Evolutionary conservation across 495 filamentous ascomycete genomes (phyloP).

Genomic region (Trichodelitschia bisporula): DNA sequence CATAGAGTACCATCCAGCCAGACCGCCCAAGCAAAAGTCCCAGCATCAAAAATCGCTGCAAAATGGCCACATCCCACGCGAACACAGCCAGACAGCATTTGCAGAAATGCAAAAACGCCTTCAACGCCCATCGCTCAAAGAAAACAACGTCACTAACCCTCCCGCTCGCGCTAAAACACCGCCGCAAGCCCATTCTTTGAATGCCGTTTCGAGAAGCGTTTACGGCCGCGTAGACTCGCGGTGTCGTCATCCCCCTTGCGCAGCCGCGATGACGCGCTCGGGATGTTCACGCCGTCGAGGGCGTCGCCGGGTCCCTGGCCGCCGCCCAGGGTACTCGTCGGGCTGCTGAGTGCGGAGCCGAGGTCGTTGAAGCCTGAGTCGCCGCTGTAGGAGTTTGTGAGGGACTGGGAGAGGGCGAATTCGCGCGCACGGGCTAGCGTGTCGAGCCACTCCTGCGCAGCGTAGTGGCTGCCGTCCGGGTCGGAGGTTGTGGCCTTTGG

Average conservation of each 20-base stretch:
- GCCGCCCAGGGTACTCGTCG: slow-evolving; percentile 42
- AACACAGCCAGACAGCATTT: too few relatives aligned
- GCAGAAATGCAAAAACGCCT: too few relatives aligned
- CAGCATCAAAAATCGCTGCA: too few relatives aligned
- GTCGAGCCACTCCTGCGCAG: slow-evolving; percentile 71
- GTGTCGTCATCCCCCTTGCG: slow-evolving; percentile 14
- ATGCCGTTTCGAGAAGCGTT: slow-evolving; percentile 73
- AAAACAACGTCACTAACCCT: too few relatives aligned
- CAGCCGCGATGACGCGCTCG: slow-evolving; percentile 1
- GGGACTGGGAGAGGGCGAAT: slow-evolving; percentile 46
- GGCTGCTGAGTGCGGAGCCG: slow-evolving; percentile 46
- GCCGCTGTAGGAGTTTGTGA: slow-evolving; percentile 36
- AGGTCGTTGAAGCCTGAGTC: slow-evolving; percentile 51
- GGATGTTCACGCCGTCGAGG: slow-evolving; percentile 1
- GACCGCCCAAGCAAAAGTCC: too few relatives aligned
- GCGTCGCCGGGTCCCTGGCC: slow-evolving; percentile 1
- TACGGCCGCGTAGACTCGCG: slow-evolving; percentile 36
- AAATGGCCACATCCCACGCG: too few relatives aligned
- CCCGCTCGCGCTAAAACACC: too few relatives aligned
- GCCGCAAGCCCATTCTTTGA: slow-evolving; percentile 75
- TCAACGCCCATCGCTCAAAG: too few relatives aligned
- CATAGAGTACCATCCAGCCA: too few relatives aligned
- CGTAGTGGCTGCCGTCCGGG: slow-evolving; percentile 20
- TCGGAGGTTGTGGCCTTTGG: slow-evolving; percentile 31
- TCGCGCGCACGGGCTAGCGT: slow-evolving; percentile 60